These are phyloP conservation scores for Rhizopogon vesiculosus DNA, from an alignment of 768 basidiomycete species.

Conservation along the genomic window DNA sequence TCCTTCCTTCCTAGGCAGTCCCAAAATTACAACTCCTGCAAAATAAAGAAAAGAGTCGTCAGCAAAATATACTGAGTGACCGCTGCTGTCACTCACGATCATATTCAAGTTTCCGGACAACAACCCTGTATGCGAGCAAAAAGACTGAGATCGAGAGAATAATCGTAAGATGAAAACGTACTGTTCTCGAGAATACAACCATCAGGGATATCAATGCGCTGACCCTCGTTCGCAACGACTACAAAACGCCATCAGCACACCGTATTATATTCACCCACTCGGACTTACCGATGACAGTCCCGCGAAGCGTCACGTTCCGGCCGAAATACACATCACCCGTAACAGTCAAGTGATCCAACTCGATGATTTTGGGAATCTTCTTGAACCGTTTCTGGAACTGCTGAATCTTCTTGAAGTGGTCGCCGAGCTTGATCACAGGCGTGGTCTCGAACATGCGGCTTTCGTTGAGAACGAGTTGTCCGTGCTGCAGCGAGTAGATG, in stretches of 20 bases:
- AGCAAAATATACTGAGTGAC: neutral
- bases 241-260: neutral
- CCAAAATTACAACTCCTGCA: neutral
- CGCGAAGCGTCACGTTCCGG: conserved; percentile 57
- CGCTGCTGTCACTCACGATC: conserved; percentile 42
- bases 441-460: conserved; percentile 55
- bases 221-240: conserved; percentile 74
- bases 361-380: conserved; percentile 67
- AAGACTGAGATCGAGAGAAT: conserved; percentile 11
- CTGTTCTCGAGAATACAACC: conserved; percentile 69
- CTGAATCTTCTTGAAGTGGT: conserved; percentile 72
- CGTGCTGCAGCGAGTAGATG: conserved; percentile 67
- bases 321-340: conserved; percentile 67
- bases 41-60: neutral
- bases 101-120: conserved; percentile 74
- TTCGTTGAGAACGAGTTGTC: conserved; percentile 58
- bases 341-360: conserved; percentile 73
- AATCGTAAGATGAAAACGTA: conserved; percentile 18
- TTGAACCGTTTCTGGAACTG: conserved; percentile 75
- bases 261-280: neutral
- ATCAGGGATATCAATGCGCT: conserved; percentile 71
- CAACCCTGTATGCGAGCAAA: conserved; percentile 35
- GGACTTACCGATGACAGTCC: conserved; percentile 54
- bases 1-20: neutral
- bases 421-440: conserved; percentile 75